A percentile compares a stretch with the other conserved stretches of the same genome.
Evolutionary conservation across 192 early-diverging fungal genomes (phyloP).

Genomic region (Dissophora ornata): DNA sequence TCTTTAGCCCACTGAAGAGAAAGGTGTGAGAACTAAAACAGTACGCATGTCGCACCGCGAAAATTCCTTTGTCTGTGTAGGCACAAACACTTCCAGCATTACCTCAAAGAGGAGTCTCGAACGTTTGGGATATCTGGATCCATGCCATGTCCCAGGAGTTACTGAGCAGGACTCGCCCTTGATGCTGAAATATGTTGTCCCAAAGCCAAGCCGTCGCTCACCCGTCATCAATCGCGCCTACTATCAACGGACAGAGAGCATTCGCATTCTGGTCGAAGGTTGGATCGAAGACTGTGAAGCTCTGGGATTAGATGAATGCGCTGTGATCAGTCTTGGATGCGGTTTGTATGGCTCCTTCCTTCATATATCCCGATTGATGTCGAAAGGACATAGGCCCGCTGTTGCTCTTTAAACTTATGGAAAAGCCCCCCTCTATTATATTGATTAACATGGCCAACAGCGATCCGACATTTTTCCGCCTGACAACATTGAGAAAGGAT

Average conservation of each 20-base stretch:
- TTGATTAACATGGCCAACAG: constrained; percentile 18
- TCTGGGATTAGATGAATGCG: constrained; percentile 23
- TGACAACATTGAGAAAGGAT: constrained; percentile 16
- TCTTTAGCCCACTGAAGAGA: too few relatives aligned
- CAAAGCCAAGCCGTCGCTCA: constrained; percentile 37
- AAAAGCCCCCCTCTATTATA: too few relatives aligned
- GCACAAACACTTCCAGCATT: constrained; percentile 51
- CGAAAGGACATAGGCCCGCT: too few relatives aligned
- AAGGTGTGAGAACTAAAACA: too few relatives aligned
- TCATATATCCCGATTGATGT: neutral
- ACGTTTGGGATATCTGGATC: constrained; percentile 41
- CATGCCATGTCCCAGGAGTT: constrained; percentile 29
- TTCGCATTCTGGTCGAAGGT: constrained; percentile 32
- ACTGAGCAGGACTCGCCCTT: constrained; percentile 40
- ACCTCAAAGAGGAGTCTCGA: constrained; percentile 50
- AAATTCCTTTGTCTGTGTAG: neutral
- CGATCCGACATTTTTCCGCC: constrained; percentile 42
- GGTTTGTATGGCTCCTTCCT: constrained; percentile 30
- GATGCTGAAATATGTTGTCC: constrained; percentile 49
- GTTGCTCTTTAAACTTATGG: too few relatives aligned
- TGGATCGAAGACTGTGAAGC: constrained; percentile 44
- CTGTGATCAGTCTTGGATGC: constrained; percentile 38
- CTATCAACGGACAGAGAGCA: constrained; percentile 38
- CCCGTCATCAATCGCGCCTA: constrained; percentile 53
- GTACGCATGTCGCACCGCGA: too few relatives aligned